These are phyloP conservation scores for Sequoia sempervirens DNA, from an alignment of 75 land plant genomes.

Conservation along the genomic window DNA sequence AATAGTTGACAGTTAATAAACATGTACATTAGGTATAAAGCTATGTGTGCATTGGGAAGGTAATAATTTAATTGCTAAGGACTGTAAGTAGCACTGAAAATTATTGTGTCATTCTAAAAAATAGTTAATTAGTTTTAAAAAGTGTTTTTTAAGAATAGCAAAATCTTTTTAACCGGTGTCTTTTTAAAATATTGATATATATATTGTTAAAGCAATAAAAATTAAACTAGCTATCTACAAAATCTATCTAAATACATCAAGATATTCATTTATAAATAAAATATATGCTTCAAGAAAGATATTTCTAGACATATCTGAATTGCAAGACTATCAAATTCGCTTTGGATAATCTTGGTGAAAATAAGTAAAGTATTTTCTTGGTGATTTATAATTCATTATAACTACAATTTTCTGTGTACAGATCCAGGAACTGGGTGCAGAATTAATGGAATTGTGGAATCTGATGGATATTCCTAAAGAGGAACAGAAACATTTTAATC, in stretches of 20 bases:
- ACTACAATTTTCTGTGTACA: constrained; percentile 9
- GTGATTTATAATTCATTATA: background rate
- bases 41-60: background rate
- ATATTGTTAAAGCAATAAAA: too few species aligned
- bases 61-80: background rate
- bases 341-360: background rate
- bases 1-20: background rate
- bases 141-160: too few species aligned
- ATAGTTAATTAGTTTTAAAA: too few species aligned
- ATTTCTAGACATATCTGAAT: too few species aligned
- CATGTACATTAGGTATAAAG: background rate
- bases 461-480: constrained; percentile 46
- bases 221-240: too few species aligned
- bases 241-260: too few species aligned
- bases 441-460: constrained; percentile 40
- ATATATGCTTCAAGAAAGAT: too few species aligned
- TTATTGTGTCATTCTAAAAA: background rate
- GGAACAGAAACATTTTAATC: constrained; percentile 39
- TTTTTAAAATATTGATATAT: too few species aligned
- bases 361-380: background rate
- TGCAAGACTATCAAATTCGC: background rate
- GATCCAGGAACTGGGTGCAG: constrained; percentile 40
- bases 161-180: too few species aligned
- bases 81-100: background rate
- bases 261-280: too few species aligned